phyloP scores from a whole-genome alignment of 805 yeast species.

The Candida krabiensis region DNA sequence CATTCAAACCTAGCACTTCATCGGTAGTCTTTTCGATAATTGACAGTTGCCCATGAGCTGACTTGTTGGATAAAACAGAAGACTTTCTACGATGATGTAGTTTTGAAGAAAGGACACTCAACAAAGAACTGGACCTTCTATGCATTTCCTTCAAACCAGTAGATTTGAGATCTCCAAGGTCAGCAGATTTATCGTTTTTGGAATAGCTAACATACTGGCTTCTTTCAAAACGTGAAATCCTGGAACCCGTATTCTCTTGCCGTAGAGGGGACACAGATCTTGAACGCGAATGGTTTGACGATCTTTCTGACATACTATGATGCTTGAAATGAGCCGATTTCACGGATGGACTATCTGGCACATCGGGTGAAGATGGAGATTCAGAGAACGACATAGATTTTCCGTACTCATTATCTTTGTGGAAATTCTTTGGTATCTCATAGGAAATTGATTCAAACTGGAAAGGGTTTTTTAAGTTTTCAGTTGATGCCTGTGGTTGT shows the following conservation, averaged over 20 bases:
- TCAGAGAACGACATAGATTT: slow-evolving; percentile 19
- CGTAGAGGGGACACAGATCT: slow-evolving; percentile 15
- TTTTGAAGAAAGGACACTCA: slow-evolving; percentile 27
- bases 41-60: slow-evolving; percentile 19
- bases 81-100: slow-evolving; percentile 29
- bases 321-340: background rate
- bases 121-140: slow-evolving; percentile 24
- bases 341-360: slow-evolving; percentile 2
- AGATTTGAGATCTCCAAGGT: background rate
- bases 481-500: background rate
- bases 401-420: slow-evolving; percentile 19
- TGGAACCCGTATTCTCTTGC: slow-evolving; percentile 2
- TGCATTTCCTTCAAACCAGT: slow-evolving; percentile 13
- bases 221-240: background rate
- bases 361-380: slow-evolving; percentile 5
- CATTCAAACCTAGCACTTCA: slow-evolving; percentile 24
- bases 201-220: slow-evolving; percentile 3
- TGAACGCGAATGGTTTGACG: background rate
- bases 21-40: slow-evolving; percentile 29
- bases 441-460: slow-evolving; percentile 33
- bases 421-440: slow-evolving; percentile 33
- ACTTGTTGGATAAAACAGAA: slow-evolving; percentile 19
- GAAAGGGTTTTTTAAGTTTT: slow-evolving; percentile 26
- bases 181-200: background rate
- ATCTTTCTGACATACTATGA: slow-evolving; percentile 2